Evolutionary conservation across 2,329 filamentous ascomycete genomes (phyloP).

Genomic region (Cladosporium oxysporum): DNA sequence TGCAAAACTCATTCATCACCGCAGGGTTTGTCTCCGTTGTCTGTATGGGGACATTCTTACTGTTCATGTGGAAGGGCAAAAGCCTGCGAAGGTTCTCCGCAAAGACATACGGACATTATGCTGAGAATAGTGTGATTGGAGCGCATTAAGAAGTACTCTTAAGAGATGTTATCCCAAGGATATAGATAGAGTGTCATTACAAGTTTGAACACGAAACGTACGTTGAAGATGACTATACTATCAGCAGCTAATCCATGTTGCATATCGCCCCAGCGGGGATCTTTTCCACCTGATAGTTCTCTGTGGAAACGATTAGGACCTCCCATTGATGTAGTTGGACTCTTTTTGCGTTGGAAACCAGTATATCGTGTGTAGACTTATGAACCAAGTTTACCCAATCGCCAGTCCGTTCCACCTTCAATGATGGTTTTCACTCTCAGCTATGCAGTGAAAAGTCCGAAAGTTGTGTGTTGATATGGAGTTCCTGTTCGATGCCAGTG

Average conservation of each 20-base stretch:
- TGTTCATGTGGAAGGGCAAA: constrained; percentile 29
- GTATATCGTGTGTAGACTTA: not conserved
- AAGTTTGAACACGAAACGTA: not conserved
- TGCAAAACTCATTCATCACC: constrained; percentile 43
- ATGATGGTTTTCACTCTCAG: not conserved
- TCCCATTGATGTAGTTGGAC: not conserved
- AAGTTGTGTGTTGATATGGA: not conserved
- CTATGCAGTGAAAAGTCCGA: not conserved
- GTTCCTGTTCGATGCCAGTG: not conserved
- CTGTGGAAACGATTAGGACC: not conserved
- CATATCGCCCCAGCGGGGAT: not conserved
- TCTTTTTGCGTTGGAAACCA: not conserved
- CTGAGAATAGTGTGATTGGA: constrained; percentile 2
- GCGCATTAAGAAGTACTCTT: not conserved
- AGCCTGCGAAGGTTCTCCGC: constrained; percentile 21
- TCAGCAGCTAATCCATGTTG: not conserved
- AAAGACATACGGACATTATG: not conserved
- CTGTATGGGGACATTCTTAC: constrained; percentile 27
- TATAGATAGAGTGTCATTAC: not conserved
- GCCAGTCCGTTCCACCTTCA: not conserved
- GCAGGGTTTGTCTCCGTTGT: constrained; percentile 22
- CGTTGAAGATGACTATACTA: not conserved
- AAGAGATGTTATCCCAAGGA: not conserved
- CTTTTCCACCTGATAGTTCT: not conserved
- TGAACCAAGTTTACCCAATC: not conserved